These are phyloP conservation scores for Cystobasidium tubakii DNA, from an alignment of 768 basidiomycete genomes.

Conservation along the genomic window DNA sequence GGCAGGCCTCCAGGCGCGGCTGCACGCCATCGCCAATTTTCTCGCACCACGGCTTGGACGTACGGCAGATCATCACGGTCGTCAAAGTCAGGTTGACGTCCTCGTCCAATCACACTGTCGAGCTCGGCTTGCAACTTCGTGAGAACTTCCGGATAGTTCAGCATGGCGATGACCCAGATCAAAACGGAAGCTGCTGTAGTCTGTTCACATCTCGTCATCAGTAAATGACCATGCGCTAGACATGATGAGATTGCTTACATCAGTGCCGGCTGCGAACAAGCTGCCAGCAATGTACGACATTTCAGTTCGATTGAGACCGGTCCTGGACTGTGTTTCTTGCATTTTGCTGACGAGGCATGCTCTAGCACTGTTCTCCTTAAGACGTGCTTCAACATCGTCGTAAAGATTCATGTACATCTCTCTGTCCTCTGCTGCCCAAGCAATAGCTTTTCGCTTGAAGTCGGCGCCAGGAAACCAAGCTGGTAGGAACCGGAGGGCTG, in stretches of 20 bases:
- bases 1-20: slow-evolving; percentile 22
- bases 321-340: slow-evolving; percentile 5
- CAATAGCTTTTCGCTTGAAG: slow-evolving; percentile 16
- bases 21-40: slow-evolving; percentile 40
- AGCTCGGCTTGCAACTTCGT: slow-evolving; percentile 41
- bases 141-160: slow-evolving; percentile 13
- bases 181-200: background rate
- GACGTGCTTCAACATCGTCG: slow-evolving; percentile 27
- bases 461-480: slow-evolving; percentile 28
- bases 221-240: background rate
- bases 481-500: slow-evolving; percentile 14
- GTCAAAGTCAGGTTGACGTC: slow-evolving; percentile 42
- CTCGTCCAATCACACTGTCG: slow-evolving; percentile 42
- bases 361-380: slow-evolving; percentile 3
- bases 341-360: slow-evolving; percentile 22
- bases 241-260: background rate
- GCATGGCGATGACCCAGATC: slow-evolving; percentile 23
- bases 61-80: slow-evolving; percentile 41
- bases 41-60: slow-evolving; percentile 39
- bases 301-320: background rate
- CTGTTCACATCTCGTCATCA: background rate
- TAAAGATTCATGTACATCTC: slow-evolving; percentile 14
- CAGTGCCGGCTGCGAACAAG: background rate
- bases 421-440: slow-evolving; percentile 19
- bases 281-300: slow-evolving; percentile 1